Percentiles rank a stretch among this genome's conserved stretches.
These are phyloP conservation scores for Carex sylvatica DNA, from an alignment of 202 grass and related monocot species.

Conservation along the genomic window DNA sequence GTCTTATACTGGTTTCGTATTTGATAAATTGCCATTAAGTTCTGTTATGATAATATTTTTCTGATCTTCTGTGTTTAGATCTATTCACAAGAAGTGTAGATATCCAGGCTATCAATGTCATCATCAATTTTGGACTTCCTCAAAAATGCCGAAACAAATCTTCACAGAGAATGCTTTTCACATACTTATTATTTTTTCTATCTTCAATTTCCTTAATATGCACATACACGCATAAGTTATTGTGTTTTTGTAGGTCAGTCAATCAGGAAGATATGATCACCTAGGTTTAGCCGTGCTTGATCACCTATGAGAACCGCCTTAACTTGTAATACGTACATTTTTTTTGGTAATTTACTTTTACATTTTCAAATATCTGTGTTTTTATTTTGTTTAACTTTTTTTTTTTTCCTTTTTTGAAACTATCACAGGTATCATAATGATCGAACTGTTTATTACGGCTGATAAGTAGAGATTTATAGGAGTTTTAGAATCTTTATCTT, in stretches of 20 bases:
- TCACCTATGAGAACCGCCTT: conserved; percentile 41
- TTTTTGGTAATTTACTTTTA: neutral
- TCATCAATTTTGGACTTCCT: conserved; percentile 99
- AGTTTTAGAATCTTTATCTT: conserved; percentile 30
- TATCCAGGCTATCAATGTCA: conserved; percentile 99
- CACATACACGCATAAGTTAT: conserved; percentile 19
- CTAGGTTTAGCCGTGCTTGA: conserved; percentile 67
- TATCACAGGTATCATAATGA: conserved; percentile 83
- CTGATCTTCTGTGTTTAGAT: conserved; percentile 51
- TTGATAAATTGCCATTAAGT: too few relatives aligned
- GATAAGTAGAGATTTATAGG: conserved; percentile 22
- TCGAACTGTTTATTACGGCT: conserved; percentile 88
- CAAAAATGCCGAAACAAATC: conserved; percentile 91
- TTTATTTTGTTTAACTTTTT: conserved; percentile 15
- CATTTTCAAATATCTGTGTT: conserved; percentile 17
- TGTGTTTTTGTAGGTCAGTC: conserved; percentile 27
- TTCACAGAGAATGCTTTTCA: conserved; percentile 70
- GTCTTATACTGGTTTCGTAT: too few relatives aligned
- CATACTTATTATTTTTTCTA: conserved; percentile 16
- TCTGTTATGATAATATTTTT: too few relatives aligned
- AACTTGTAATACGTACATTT: conserved; percentile 31
- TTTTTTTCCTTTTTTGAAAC: conserved; percentile 20
- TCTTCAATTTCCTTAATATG: conserved; percentile 17
- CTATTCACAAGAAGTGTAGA: conserved; percentile 97
- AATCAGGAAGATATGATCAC: conserved; percentile 50